Conservation (phyloP, 768 basidiomycete species). For the Symmetrospora coprosmae region DNA sequence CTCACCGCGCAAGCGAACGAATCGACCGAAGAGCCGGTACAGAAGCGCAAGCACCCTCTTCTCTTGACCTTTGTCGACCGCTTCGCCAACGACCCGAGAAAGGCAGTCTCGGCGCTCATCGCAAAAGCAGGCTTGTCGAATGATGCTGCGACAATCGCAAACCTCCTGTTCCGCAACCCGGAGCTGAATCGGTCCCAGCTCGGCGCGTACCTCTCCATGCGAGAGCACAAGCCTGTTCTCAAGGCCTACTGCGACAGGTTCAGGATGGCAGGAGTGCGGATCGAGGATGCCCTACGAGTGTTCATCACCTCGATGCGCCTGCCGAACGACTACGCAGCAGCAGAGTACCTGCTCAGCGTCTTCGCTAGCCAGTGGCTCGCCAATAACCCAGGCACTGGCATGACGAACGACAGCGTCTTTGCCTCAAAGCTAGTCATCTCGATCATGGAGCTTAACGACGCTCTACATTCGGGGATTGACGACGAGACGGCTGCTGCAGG, state of each 20-base stretch:
- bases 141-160: constrained; percentile 61
- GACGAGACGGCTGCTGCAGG: constrained; percentile 2
- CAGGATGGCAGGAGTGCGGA: constrained; percentile 62
- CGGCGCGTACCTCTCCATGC: constrained; percentile 66
- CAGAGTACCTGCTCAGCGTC: constrained; percentile 63
- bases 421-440: constrained; percentile 50
- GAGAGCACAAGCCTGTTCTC: constrained; percentile 58
- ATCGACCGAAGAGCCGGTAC: constrained; percentile 27
- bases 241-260: constrained; percentile 78
- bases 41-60: constrained; percentile 44
- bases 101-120: constrained; percentile 58
- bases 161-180: constrained; percentile 55
- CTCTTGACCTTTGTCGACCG: constrained; percentile 61
- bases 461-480: constrained; percentile 46
- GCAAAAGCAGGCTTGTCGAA: constrained; percentile 48
- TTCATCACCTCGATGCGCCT: constrained; percentile 71
- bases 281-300: constrained; percentile 76
- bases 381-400: constrained; percentile 60
- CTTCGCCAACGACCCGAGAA: constrained; percentile 66
- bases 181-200: constrained; percentile 70
- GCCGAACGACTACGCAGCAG: constrained; percentile 41
- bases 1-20: constrained; percentile 32
- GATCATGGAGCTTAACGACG: constrained; percentile 75
- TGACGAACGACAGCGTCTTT: constrained; percentile 16
- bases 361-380: constrained; percentile 85